Conservation (phyloP, 306 rosid species). For the Rosa multiflora region DNA sequence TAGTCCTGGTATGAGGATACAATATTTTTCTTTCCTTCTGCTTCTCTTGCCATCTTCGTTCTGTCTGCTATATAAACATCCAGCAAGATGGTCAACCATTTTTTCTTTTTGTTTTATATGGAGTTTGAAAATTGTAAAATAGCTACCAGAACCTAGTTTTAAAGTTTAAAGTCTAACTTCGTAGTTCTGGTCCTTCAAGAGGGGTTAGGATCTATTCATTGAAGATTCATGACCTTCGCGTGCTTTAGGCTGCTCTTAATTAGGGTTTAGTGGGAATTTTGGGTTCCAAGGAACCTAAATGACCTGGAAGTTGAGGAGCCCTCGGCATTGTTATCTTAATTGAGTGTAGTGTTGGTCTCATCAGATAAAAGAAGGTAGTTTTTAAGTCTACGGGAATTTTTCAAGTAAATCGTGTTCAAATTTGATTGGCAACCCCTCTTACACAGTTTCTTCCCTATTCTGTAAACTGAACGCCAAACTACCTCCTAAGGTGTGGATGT, state of each 20-base stretch:
- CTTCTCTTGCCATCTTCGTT: not conserved
- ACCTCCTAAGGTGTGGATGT: not conserved
- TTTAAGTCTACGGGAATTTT: not conserved
- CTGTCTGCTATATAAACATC: not conserved
- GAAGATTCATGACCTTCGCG: not conserved
- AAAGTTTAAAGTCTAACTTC: not conserved
- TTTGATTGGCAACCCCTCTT: not conserved
- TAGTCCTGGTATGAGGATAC: not conserved
- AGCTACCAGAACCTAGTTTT: not conserved
- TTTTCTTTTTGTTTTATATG: not conserved
- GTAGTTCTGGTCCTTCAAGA: not conserved
- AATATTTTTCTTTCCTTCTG: not conserved
- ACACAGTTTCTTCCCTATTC: not conserved
- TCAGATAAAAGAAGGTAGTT: not conserved
- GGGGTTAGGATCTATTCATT: not conserved
- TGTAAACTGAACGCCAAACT: not conserved
- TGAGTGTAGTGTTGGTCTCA: not conserved
- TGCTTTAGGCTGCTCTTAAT: not conserved
- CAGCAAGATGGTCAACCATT: not conserved
- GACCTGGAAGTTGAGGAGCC: not conserved
- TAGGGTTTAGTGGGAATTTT: not conserved
- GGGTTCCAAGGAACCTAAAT: not conserved
- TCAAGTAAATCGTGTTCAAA: not conserved
- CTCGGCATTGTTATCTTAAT: not conserved
- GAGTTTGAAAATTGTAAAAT: not conserved